Percentiles rank a stretch among this genome's conserved stretches.
Conservation (phyloP, 2,329 filamentous ascomycete species). For the Tolypocladium endophyticum region DNA sequence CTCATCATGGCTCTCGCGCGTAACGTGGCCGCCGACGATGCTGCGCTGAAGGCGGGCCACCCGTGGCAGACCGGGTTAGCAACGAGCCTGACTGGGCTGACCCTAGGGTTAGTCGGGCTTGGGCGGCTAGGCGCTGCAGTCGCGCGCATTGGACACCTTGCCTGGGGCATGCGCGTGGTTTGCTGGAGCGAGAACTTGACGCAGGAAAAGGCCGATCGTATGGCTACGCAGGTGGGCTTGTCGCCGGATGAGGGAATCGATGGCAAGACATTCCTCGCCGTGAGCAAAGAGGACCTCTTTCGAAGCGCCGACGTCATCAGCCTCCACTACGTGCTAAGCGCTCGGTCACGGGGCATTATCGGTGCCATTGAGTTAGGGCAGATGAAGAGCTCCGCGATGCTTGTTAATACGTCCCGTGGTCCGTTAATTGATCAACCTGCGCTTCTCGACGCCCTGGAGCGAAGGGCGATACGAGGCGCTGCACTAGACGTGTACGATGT, state of each 20-base stretch:
- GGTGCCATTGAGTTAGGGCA: not conserved
- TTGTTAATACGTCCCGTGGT: not conserved
- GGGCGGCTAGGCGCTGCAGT: slow-evolving; percentile 51
- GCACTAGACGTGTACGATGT: slow-evolving; percentile 66
- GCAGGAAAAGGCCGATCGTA: slow-evolving; percentile 49
- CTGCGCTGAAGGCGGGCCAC: slow-evolving; percentile 36
- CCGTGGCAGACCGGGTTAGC: slow-evolving; percentile 51
- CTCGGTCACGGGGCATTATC: not conserved
- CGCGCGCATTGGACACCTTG: slow-evolving; percentile 45
- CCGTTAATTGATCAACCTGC: not conserved
- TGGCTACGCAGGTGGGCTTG: slow-evolving; percentile 45
- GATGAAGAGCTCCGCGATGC: not conserved
- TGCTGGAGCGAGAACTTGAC: slow-evolving; percentile 56
- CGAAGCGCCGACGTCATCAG: not conserved
- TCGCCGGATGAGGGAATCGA: slow-evolving; percentile 14
- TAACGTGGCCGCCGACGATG: slow-evolving; percentile 49
- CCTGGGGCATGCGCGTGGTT: slow-evolving; percentile 54
- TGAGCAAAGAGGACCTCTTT: not conserved
- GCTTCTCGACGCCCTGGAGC: slow-evolving; percentile 1
- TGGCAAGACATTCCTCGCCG: not conserved
- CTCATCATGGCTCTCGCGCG: slow-evolving; percentile 45
- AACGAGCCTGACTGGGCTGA: slow-evolving; percentile 31
- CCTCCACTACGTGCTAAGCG: not conserved
- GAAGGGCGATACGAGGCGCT: slow-evolving; percentile 51
- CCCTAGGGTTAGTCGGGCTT: slow-evolving; percentile 38